These are phyloP conservation scores for Populus pruinosa DNA, from an alignment of 345 rosid genomes.

Conservation along the genomic window DNA sequence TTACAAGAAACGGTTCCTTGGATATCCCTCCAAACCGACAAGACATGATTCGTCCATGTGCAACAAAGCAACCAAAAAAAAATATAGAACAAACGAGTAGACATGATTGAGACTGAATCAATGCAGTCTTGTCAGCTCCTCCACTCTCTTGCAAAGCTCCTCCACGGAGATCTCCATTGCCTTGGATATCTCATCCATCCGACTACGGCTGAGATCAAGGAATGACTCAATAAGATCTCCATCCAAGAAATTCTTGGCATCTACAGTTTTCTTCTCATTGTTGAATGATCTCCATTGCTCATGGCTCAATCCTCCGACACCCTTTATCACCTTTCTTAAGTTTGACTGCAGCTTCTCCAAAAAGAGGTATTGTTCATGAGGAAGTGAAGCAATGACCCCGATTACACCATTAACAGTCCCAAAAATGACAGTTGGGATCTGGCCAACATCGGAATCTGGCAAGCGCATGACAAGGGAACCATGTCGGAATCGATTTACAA, in stretches of 20 bases:
- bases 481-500: constrained; percentile 81
- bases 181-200: constrained; percentile 82
- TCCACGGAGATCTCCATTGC: constrained; percentile 63
- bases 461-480: constrained; percentile 91
- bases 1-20: too few relatives aligned
- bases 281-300: constrained; percentile 94
- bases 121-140: constrained; percentile 85
- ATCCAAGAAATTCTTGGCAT: constrained; percentile 76
- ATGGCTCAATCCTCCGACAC: constrained; percentile 90
- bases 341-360: constrained; percentile 76
- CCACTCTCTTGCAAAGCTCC: constrained; percentile 82
- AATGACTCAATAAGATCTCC: constrained; percentile 86
- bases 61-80: too few relatives aligned
- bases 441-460: constrained; percentile 87
- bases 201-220: constrained; percentile 60
- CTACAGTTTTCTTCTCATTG: constrained; percentile 76
- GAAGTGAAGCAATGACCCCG: constrained; percentile 89
- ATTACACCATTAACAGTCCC: constrained; percentile 86
- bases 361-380: constrained; percentile 67
- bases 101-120: constrained; percentile 19
- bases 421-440: constrained; percentile 81
- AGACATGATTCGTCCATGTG: too few relatives aligned
- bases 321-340: constrained; percentile 81
- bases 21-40: too few relatives aligned
- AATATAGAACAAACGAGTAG: not conserved